Evolutionary conservation across 2,329 filamentous ascomycete genomes (phyloP), one percentile per base, ranked within the genome.

Genomic region (Ophiognomonia clavigignenti-juglandacearum): DNA sequence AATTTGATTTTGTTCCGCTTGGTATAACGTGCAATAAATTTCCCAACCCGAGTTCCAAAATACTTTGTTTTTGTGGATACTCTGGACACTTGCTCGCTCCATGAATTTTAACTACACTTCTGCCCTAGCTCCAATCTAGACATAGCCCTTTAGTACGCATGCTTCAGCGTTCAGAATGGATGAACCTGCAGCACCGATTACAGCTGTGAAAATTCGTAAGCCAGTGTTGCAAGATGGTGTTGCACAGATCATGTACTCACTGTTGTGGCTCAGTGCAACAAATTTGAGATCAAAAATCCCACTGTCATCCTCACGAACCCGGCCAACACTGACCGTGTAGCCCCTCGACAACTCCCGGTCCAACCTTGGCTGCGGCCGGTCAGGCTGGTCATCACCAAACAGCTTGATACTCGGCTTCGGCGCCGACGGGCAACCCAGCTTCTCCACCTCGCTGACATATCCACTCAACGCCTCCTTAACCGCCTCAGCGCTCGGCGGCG

Each of bases 231-330:
- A 50, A 13, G 19, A 26, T 11, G 35, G 3, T 42, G 31, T 26
- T 26, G 22, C 13, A 2, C 5, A 10, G 32, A n/a, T 11, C 16
- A 18, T 18, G 42, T 10, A 71, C 75, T 68, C 62, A 80, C 76
- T 82, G 59, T 82, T 82, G 56, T 97, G 93, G 62, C 88, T 96
- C 57, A 97, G 72, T 20, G 90, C 89, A 53, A 93, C 91, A 67
- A 97, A 97, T 66, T 95, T 91, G 64, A 97, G 79, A 63, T 97
- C 93, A 60, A 96, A 96, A 55, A 96, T 85, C 18, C 88, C 88
- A 53, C 84, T 86, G 57, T 88, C 86, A 59, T 96, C 91, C 65
- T 92, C 84, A 39, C 93, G 74, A 23, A 96, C 80, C 22, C 92
- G 80, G 7, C 92, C 92, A 18, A 97, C 91, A 58, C 86, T 93